phyloP scores from a whole-genome alignment of 306 rosid genomes.

The Cicer cuneatum region DNA sequence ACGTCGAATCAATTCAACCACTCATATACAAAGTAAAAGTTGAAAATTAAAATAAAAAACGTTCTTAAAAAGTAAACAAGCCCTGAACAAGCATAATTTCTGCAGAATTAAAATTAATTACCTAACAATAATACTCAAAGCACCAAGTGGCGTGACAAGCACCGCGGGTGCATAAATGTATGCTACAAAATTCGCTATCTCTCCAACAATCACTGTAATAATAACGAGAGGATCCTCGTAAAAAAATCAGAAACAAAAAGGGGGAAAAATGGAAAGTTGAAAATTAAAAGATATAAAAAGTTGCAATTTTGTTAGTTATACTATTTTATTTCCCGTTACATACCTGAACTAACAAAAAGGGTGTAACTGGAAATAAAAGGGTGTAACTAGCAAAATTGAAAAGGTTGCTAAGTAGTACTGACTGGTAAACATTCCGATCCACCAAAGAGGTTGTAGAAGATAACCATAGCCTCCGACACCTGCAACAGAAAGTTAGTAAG shows the following conservation, averaged over 20 bases:
- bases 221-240: neutral
- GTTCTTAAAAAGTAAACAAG: too few relatives aligned
- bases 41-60: too few relatives aligned
- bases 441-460: conserved; percentile 83
- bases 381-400: too few relatives aligned
- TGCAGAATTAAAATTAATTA: conserved; percentile 31
- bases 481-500: conserved; percentile 27
- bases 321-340: too few relatives aligned
- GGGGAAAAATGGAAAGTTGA: neutral
- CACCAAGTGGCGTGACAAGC: conserved; percentile 93
- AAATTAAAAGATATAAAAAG: neutral
- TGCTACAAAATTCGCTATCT: conserved; percentile 84
- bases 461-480: conserved; percentile 93
- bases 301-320: too few relatives aligned
- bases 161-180: conserved; percentile 84
- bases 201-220: conserved; percentile 83
- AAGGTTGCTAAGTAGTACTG: conserved; percentile 25
- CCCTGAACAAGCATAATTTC: too few relatives aligned
- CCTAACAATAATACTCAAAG: conserved; percentile 94
- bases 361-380: too few relatives aligned
- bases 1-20: too few relatives aligned
- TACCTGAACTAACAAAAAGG: too few relatives aligned
- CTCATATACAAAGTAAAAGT: too few relatives aligned
- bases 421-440: conserved; percentile 94
- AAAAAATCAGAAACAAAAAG: neutral